Conservation (phyloP, 352 stramenopile species). For the Pythium biforme region DNA sequence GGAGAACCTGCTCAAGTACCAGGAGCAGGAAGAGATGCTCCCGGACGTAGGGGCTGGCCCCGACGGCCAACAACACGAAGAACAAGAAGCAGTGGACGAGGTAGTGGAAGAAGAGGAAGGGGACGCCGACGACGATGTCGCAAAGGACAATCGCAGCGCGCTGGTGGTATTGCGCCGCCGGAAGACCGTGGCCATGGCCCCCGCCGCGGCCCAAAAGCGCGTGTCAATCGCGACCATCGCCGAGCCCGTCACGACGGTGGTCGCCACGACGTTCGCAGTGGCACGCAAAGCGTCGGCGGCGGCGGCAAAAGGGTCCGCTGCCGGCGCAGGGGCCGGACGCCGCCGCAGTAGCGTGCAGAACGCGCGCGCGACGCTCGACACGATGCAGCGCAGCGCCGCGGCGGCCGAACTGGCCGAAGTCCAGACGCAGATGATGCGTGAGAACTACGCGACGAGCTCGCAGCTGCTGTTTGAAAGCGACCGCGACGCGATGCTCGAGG, state of each 20-base stretch:
- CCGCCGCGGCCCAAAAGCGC: neutral
- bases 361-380: conserved; percentile 41
- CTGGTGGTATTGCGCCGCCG: neutral
- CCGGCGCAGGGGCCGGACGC: neutral
- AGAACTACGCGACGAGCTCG: conserved; percentile 45
- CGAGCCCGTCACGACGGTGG: conserved; percentile 10
- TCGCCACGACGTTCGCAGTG: conserved; percentile 18
- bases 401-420: conserved; percentile 30
- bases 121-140: neutral
- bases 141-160: neutral
- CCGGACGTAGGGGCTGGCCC: neutral
- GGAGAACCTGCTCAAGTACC: conserved; percentile 33
- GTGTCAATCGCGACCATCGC: conserved; percentile 4
- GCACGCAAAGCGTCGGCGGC: conserved; percentile 19
- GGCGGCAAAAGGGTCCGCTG: neutral
- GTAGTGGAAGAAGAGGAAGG: neutral
- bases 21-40: neutral
- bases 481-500: conserved; percentile 25
- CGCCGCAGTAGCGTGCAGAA: conserved; percentile 48
- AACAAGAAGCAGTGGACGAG: neutral
- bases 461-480: conserved; percentile 57
- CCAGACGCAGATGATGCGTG: conserved; percentile 40
- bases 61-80: neutral
- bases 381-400: conserved; percentile 37
- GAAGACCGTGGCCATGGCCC: neutral